Evolutionary conservation across 2,329 filamentous ascomycete species (phyloP), one percentile per base, ranked within the genome.

Genomic region (Botrytis elliptica): DNA sequence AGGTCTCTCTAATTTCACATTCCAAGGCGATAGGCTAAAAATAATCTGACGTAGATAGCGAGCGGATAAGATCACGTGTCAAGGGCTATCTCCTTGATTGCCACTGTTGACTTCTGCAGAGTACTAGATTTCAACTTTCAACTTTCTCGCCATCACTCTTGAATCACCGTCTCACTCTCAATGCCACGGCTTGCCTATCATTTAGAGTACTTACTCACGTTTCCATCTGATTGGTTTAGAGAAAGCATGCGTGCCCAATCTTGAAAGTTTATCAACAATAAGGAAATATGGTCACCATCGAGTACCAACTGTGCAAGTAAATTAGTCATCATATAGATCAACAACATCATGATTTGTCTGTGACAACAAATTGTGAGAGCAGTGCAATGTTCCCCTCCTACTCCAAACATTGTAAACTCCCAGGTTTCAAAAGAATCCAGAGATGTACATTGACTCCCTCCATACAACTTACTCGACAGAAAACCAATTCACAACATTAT

Each of bases 1-100:
- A 68, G 36, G 55, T 90, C 62, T 33, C 40, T 33, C 6, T 22
- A 44, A 65, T 55, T 44, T 40, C 33, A 55, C 46, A 68, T 40
- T 68, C 65, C 66, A 69, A 57, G 20, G 36, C 16, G 49, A 69
- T 42, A 59, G 36, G 36, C 49, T 69, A 25, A 69, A 69, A 57
- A 68, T 68, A 68, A 68, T 68, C 65, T 68, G 65, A 68, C 65
- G 65, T 68, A 68, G 46, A 8, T n/a, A 64, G 16, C 38, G 36
- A 42, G 16, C 29, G 46, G 33, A 55, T 55, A 12, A 8, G 0
- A 33, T 68, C 65, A 68, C 65, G 65, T 68, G 65, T 1, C 6
- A 38, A 67, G 33, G 65, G 46, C 65, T 55, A 40, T 18, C 64
- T 40, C 12, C 22, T 20, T 2, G 4, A 66, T 52, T 66, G 44